A percentile compares a stretch with the other conserved stretches of the same genome.
Conservation (phyloP, 2,329 filamentous ascomycete genomes). For the Arthroderma sp. region DNA sequence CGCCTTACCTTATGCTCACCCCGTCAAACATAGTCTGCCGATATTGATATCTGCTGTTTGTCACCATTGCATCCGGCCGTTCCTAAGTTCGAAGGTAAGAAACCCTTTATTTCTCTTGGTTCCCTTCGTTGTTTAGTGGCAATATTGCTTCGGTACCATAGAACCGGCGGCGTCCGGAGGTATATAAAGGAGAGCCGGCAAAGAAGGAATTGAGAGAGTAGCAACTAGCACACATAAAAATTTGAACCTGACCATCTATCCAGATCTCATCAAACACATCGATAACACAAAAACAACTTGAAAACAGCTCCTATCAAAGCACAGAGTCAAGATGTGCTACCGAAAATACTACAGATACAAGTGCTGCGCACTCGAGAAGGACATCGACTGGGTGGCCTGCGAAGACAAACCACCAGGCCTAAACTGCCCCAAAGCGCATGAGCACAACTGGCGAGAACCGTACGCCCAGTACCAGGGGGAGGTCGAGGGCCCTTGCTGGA, state of each 20-base stretch:
- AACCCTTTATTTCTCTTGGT: background rate
- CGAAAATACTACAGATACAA: slow-evolving; percentile 5
- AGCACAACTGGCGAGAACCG: slow-evolving; percentile 1
- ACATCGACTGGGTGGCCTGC: slow-evolving; percentile 4
- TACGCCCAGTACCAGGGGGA: slow-evolving; percentile 2
- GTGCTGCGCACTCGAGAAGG: background rate
- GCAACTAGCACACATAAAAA: background rate
- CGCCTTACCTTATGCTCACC: background rate
- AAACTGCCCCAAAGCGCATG: slow-evolving; percentile 6
- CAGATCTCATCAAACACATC: background rate
- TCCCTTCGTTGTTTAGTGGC: background rate
- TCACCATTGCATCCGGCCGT: background rate
- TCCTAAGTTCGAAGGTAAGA: background rate
- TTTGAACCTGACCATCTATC: background rate
- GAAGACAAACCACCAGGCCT: slow-evolving; percentile 2
- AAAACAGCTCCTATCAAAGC: background rate
- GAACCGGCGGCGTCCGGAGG: background rate
- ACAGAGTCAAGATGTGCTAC: slow-evolving; percentile 4
- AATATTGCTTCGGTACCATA: background rate
- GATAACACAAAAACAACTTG: background rate
- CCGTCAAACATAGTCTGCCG: background rate
- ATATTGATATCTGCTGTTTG: slow-evolving; percentile 1
- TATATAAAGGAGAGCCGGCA: background rate
- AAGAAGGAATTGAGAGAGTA: background rate
- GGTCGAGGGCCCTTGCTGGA: slow-evolving; percentile 5